Evolutionary conservation across 495 filamentous ascomycete genomes (phyloP), one percentile per base, ranked within the genome.

Genomic region (Coniosporium apollinis): DNA sequence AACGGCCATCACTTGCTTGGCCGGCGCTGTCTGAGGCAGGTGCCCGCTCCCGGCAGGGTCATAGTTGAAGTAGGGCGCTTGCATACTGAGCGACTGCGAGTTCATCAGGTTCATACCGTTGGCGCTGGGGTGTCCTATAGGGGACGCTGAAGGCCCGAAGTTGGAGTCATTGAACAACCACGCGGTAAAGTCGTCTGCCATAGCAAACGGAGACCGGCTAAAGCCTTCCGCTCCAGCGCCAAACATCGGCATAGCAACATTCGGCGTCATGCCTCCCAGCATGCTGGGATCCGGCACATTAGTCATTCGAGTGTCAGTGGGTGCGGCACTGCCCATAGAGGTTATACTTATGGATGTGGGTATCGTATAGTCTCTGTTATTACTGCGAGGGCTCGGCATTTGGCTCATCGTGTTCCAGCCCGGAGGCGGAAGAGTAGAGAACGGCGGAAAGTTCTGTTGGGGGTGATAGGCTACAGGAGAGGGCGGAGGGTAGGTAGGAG

Each of bases 171-270:
- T 87, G 59, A 96, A 93, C 16, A 94, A 61, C 67, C 81, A 94
- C 13, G 80, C 79, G 21, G 87, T 74, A 54, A 94, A 94, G 52
- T 92, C 85, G 46, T 93, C 87, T 5, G 82, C 77, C 61, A 93
- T 82, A 13, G 76, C 76, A 46, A 79, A 84, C 8, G 89, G 86
- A 4, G 86, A 94, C 32, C 85, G 76, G 42, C 76, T 82, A 41
- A 83, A 64, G 10, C 70, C 74, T 37, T 94, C 83, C 21, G 67
- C 73, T 9, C 45, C 45, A 25, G 13, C 13, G 10, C 81, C 82
- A 55, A 91, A 93, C 18, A 91, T 73, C 5, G 86, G 82, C 46
- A 89, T 76, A 7, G 77, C 72, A 47, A 72, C 78, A 22, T 69
- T 63, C 42, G 69, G 66, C 30, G 70, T 64, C 57, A 76, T 70